phyloP scores from a whole-genome alignment of 2,329 filamentous ascomycete genomes.

The Fusarium nanum region DNA sequence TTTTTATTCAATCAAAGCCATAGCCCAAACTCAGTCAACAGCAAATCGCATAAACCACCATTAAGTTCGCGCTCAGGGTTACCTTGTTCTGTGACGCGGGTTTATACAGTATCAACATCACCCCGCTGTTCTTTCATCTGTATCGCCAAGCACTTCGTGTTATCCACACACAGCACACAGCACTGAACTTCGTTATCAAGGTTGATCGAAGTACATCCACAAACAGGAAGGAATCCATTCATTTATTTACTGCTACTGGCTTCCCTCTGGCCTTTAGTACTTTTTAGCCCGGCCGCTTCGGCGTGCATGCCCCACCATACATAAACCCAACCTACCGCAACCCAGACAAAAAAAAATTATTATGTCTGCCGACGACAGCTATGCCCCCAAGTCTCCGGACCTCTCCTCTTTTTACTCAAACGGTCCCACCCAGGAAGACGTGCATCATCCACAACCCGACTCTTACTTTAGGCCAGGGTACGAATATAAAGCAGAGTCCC shows the following conservation, averaged over 20 bases:
- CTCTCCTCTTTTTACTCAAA: conserved; percentile 66
- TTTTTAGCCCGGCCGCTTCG: conserved; percentile 30
- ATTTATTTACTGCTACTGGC: conserved; percentile 21
- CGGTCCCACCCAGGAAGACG: conserved; percentile 52
- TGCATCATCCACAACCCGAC: conserved; percentile 49
- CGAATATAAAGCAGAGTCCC: conserved; percentile 52
- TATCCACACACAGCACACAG: conserved; percentile 16
- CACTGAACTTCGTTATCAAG: conserved; percentile 9
- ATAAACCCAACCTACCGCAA: conserved; percentile 34
- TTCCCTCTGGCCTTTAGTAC: conserved; percentile 23
- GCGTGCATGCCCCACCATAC: conserved; percentile 41
- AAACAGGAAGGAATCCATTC: conserved; percentile 2
- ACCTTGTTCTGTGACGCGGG: conserved; percentile 3
- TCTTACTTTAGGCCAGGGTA: conserved; percentile 47
- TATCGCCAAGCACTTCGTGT: conserved; percentile 25
- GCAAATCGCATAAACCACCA: conserved; percentile 1
- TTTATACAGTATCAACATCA: neutral
- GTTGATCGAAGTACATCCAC: conserved; percentile 7
- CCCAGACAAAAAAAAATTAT: conserved; percentile 45
- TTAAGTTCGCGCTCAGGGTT: conserved; percentile 5
- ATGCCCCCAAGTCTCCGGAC: conserved; percentile 70
- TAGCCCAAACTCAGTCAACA: conserved; percentile 1
- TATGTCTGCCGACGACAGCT: conserved; percentile 64
- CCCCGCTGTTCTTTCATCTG: conserved; percentile 23
- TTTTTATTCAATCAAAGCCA: neutral